Evolutionary conservation across 2,329 filamentous ascomycete genomes (phyloP), one percentile per base, ranked within the genome.

Genomic region (Didymellaceae sp.): DNA sequence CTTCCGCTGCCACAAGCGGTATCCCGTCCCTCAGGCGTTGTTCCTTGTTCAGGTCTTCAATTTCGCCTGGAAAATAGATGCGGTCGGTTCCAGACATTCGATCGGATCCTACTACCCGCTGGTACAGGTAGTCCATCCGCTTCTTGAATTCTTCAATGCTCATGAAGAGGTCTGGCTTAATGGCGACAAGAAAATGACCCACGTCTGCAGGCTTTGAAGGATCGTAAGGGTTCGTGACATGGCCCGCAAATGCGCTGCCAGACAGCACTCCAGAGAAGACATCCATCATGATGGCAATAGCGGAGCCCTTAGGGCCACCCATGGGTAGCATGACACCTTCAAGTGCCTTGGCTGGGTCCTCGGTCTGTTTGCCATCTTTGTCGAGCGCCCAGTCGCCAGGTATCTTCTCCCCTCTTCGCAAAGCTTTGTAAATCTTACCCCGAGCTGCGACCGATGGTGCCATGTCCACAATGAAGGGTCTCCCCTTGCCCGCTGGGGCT

Each of bases 231-330:
- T 83, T 83, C 0, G 86, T 88, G 14, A 94, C 90, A 63, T 88
- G 79, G 0, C 89, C 89, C 0, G 88, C 90, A 72, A 90, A 94
- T 0, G 89, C 89, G 24, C 86, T 87, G 0, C 89, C 90, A 0
- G 88, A 90, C 0, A 94, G 64, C 0, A 89, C 86, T 0, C 89
- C 90, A 0, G 88, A 91, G 66, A 94, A 93, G 2, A 95, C 87
- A 66, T 94, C 89, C 90, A 94, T 94, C 88, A 91, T 93, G 46
- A 94, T 83, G 0, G 88, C 78, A 31, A 94, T 70, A 0, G 82
- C 90, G 2, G 86, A 89, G 0, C 90, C 90, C 71, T 94, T 94
- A 0, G 90, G 89, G 0, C 90, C 90, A 2, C 89, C 89, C 87
- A 94, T 91, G 0, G 90, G 89, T 16, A 93, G 74, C 90, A 94